Base-by-base conservation (phyloP, 2,329 filamentous ascomycete genomes). In the Penicillium sp. region DNA sequence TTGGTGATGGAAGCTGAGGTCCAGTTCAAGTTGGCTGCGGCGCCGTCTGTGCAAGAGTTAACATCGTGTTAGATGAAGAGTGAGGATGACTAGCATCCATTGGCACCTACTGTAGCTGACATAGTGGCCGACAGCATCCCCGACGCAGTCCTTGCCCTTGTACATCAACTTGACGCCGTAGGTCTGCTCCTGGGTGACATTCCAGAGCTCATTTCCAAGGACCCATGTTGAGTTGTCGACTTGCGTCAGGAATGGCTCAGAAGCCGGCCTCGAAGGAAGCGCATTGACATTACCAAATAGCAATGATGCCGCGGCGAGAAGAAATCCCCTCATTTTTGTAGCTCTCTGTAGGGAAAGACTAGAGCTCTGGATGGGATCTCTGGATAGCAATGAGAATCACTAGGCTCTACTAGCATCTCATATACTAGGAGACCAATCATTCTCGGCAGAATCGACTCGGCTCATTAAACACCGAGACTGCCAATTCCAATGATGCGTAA, bases 21-120 rank as follows among this genome's bases (percentile, higher is more conserved):
- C 78, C 80, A 83, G 35, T 72, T 76, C 6, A 83, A 69, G 59
- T 83, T 75, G 36, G 75, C 78, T 22, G 73, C 75, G 7, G 79
- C 79, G 27, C 80, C 81, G 56, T 82, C 80, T 82, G 33, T 16
- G 35, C 6, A 3, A 10, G 18, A 3, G 11, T 35, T 36, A 46
- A 11, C 24, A 6, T n/a, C 7, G 10, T 18, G 31, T 14, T 5
- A 37, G n/a, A 10, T 4, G 5, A 39, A 39, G 36, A 7, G 24
- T 1, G 7, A 36, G 3, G 5, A 14, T 31, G 31, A 31, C 31
- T 31, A 31, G 50, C 22, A 18, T n/a, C 14, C 4, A 13, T 7
- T 24, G n/a, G 13, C 4, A 69, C 71, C 39, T 68, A 79, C 77
- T 78, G 62, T 79, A 79, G 63, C 77, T 78, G 50, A 79, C 77